Percentiles rank a stretch among this genome's conserved stretches.
These are phyloP conservation scores for Beauveria sp. DNA, from an alignment of 2,329 filamentous ascomycete genomes.

Conservation along the genomic window DNA sequence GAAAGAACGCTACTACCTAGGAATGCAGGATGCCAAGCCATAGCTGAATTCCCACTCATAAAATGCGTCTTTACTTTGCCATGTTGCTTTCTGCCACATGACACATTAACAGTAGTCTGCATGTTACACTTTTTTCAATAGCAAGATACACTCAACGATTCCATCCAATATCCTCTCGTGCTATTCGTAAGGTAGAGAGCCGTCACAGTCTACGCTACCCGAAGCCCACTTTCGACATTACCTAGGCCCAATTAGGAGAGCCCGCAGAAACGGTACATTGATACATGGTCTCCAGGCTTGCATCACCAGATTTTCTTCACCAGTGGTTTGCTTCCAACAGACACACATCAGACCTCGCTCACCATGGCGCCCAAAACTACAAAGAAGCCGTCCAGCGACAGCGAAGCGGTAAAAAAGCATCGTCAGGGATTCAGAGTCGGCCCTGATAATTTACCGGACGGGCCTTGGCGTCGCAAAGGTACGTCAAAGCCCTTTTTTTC, in stretches of 20 bases:
- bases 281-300: neutral
- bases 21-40: neutral
- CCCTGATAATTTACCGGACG: conserved; percentile 84
- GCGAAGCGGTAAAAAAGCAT: conserved; percentile 40
- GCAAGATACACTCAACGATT: neutral
- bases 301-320: conserved; percentile 1
- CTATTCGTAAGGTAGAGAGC: neutral
- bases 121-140: neutral
- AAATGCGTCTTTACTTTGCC: neutral
- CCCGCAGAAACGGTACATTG: neutral
- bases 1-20: neutral
- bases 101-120: neutral
- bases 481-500: conserved; percentile 12
- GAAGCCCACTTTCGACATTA: neutral
- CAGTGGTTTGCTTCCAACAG: neutral
- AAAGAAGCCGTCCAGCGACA: conserved; percentile 25
- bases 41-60: neutral
- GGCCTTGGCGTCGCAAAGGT: conserved; percentile 75
- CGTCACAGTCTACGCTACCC: neutral
- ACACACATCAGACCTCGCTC: neutral
- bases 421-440: conserved; percentile 77
- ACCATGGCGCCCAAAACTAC: conserved; percentile 27
- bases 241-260: neutral
- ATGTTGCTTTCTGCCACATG: neutral
- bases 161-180: neutral